A percentile compares a stretch with the other conserved stretches of the same genome.
These are phyloP conservation scores for Aspergillus alliaceus DNA, from an alignment of 2,329 filamentous ascomycete genomes.

Conservation along the genomic window DNA sequence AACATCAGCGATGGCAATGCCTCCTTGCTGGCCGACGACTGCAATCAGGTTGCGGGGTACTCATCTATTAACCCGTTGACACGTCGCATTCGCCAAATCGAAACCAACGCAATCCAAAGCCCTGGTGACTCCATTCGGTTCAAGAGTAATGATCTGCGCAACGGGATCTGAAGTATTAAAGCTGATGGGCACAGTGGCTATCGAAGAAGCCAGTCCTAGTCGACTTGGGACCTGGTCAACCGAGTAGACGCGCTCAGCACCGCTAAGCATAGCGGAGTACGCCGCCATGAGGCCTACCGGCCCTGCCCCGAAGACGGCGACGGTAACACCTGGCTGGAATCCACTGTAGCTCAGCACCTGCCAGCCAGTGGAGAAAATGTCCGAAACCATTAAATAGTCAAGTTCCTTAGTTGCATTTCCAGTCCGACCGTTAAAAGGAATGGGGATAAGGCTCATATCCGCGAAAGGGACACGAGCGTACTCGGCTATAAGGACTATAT, in stretches of 20 bases:
- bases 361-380: slow-evolving; percentile 45
- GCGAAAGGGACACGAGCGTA: slow-evolving; percentile 20
- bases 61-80: too few species aligned
- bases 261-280: slow-evolving; percentile 61
- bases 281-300: slow-evolving; percentile 67
- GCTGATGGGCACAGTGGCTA: slow-evolving; percentile 58
- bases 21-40: too few species aligned
- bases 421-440: too few species aligned
- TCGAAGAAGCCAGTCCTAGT: slow-evolving; percentile 57
- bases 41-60: too few species aligned
- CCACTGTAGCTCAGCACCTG: slow-evolving; percentile 35
- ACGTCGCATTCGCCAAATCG: slow-evolving; percentile 13
- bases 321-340: slow-evolving; percentile 51
- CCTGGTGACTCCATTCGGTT: slow-evolving; percentile 11
- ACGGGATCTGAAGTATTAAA: slow-evolving; percentile 57
- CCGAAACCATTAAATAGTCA: slow-evolving; percentile 29
- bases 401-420: slow-evolving; percentile 8
- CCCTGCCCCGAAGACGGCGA: slow-evolving; percentile 64
- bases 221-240: slow-evolving; percentile 63
- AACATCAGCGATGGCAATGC: too few species aligned
- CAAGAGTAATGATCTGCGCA: slow-evolving; percentile 30
- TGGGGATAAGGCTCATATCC: slow-evolving; percentile 5
- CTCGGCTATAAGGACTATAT: slow-evolving; percentile 13
- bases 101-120: slow-evolving; percentile 18
- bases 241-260: slow-evolving; percentile 60